Evolutionary conservation across 2,329 filamentous ascomycete species (phyloP), one percentile per base, ranked within the genome.

Genomic region (Sporothrix brasiliensis): DNA sequence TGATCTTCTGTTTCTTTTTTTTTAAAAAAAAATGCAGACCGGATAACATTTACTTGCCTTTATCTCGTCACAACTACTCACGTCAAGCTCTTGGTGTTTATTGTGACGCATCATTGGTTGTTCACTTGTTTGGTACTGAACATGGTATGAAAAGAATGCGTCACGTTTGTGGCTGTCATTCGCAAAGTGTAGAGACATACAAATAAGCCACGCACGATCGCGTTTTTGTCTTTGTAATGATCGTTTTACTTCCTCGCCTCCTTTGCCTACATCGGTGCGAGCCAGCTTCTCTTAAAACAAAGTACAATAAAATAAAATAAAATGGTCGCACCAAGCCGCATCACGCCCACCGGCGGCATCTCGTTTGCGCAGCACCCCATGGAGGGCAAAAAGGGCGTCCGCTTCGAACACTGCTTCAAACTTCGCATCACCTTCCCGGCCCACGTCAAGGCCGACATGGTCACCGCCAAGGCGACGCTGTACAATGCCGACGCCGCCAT

Each of bases 401-500:
- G 60, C 14, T 49, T 63, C 6, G 41, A 63, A 4, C 16, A 27
- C 13, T 47, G 39, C 6, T 63, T 63, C 14, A 30, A 27, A 1
- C 11, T 63, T 13, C n/a, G 7, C 4, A 30, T 49, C 13, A 27
- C 11, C 10, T 63, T 63, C 11, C 60, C 60, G 13, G 60, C 60
- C 1, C 56, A 63, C 41, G 49, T 63, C 14, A 30, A 63, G 49
- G 63, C 63, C 19, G 63, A 67, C 30, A 67, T 67, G 63, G 63
- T 67, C 9, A 67, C 63, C 19, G 63, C 63, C 11, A 41, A 34
- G 47, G 63, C 63, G 9, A 24, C 24, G 19, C 49, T 67, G 10
- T 21, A 24, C 19, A 52, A 41, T 19, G 63, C 49, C 1, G 47
- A 53, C 13, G 41, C 60, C 11, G 41, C n/a, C n/a, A 60, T 60